Evolutionary conservation across 805 yeast species (phyloP), one percentile per base, ranked within the genome.

Genomic region (Wickerhamiella sorbophila): DNA sequence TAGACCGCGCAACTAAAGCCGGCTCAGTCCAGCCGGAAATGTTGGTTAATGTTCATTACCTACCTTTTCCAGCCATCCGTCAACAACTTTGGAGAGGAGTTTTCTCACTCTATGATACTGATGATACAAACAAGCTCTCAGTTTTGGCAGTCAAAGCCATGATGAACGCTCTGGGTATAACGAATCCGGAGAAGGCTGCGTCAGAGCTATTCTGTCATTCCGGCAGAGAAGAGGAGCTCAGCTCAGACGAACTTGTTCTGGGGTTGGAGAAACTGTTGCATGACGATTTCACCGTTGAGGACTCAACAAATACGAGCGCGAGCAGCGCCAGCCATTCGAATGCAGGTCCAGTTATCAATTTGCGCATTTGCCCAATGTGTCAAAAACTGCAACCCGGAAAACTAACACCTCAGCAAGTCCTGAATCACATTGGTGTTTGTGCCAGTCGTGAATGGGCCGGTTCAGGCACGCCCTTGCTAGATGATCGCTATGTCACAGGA

Each of bases 341-440:
- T 5, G 33, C 46, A 6, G 66, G 60, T 33, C 67, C 70, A 37
- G 63, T 78, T 4, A 71, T 83, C 53, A 73, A 69, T 38, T 66
- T 82, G 27, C 74, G 75, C 45, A 70, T 69, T 42, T 91, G 97
- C 55, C 97, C 97, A 0, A 66, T 80, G 9, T 91, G 97, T 60
- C 67, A 70, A 40, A 71, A 71, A 49, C 74, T 79, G 16, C 62
- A 79, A 34, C 64, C 76, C 21, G 60, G 66, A 4, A 67, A 69
- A 40, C 22, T 33, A 14, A 24, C 29, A 8, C 29, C 29, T 6
- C 29, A 12, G 12, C 39, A 41, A 12, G 36, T 39, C 41, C 73
- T 84, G n/a, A 75, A 83, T 1, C 98, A 88, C 62, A 71, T 87
- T 41, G 88, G 95, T 0, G 74, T 84, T 1, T 91, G 98, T 60